Base-by-base conservation (phyloP, 768 basidiomycete genomes). In the Kwoniella heveanensis region DNA sequence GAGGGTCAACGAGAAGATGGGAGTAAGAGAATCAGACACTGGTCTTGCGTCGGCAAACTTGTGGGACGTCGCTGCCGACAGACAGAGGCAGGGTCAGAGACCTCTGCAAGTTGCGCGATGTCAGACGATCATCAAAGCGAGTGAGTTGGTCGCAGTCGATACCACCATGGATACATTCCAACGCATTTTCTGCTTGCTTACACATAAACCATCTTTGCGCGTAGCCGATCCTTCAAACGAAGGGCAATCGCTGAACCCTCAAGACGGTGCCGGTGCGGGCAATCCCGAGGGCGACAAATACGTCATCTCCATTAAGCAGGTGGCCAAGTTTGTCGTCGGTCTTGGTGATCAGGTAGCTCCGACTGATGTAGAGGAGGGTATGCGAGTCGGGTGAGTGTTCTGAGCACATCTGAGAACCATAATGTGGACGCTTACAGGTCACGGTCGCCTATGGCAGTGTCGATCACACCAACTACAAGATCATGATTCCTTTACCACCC, bases 361-460 rank as follows among this genome's bases (percentile, higher is more conserved):
- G 12, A 96, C 95, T 1, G 96, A 99, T 82, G 93, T 99, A 57
- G 96, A 99, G 80, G 96, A 99, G 83, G 96, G 96, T n/a, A 99
- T 99, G 96, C 89, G 96, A 57, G 96, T 99, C 44, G 96, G 95
- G 95, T 97, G 77, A 77, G 91, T 83, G 13, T 9, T 30, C 2
- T 29, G 48, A n/a, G 36, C 19, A 13, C n/a, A 17, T 8, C 22
- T 37, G 47, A 29, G 15, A 7, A 32, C 21, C 36, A 25, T 24
- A n/a, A n/a, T n/a, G n/a, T n/a, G n/a, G n/a, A n/a, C n/a, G n/a
- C n/a, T n/a, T n/a, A n/a, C 39, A 44, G n/a, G 10, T 10, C 10
- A 44, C 39, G 27, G n/a, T 24, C 37, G 29, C 30, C 15, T 25
- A 21, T 32, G 13, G 22, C 27, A 64, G 62, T 51, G 90, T 64